Evolutionary conservation across 2,329 filamentous ascomycete genomes (phyloP).

Genomic region (Endothia cerciana): DNA sequence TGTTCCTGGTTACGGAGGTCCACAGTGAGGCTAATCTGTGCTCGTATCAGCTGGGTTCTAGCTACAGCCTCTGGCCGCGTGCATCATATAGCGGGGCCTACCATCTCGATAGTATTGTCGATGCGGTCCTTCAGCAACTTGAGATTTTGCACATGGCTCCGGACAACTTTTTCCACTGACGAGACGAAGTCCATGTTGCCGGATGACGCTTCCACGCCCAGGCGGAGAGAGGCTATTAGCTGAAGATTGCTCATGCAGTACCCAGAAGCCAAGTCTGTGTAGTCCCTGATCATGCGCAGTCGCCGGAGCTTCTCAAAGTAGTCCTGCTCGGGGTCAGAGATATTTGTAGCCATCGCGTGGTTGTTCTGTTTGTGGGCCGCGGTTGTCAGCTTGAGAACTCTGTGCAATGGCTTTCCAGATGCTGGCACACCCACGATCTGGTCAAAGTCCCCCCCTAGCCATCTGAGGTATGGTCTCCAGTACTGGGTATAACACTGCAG

Average conservation of each 20-base stretch:
- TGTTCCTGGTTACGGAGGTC: constrained; percentile 25
- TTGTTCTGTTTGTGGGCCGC: background rate
- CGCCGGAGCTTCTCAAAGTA: constrained; percentile 8
- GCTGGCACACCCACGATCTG: constrained; percentile 13
- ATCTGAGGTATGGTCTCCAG: constrained; percentile 28
- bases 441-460: constrained; percentile 21
- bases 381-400: background rate
- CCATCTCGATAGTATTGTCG: constrained; percentile 28
- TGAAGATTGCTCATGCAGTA: constrained; percentile 25
- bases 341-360: constrained; percentile 22
- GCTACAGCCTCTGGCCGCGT: background rate
- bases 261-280: constrained; percentile 15
- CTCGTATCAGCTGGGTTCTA: background rate
- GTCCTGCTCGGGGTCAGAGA: constrained; percentile 3
- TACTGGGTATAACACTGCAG: constrained; percentile 24
- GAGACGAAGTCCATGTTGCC: background rate
- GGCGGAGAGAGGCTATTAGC: constrained; percentile 18
- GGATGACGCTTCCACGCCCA: background rate
- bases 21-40: constrained; percentile 27
- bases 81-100: background rate
- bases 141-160: constrained; percentile 17
- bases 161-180: constrained; percentile 5
- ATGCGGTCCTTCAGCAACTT: constrained; percentile 22
- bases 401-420: background rate
- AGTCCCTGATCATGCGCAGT: constrained; percentile 17